These are phyloP conservation scores for Mortierella sp. DNA, from an alignment of 371 early-diverging fungal genomes.

Conservation along the genomic window DNA sequence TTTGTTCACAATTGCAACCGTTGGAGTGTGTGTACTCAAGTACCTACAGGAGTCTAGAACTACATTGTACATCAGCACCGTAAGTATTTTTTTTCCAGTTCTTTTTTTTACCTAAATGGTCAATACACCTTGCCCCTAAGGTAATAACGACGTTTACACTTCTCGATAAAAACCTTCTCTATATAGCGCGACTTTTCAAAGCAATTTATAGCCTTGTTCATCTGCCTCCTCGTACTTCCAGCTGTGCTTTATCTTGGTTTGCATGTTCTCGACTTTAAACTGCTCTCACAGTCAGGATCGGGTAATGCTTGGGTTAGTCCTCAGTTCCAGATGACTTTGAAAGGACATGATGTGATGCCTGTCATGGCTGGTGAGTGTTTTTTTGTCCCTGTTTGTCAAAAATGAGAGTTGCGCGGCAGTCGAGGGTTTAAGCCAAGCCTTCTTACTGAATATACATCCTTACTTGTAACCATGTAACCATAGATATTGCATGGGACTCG, in stretches of 20 bases:
- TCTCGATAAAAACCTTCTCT: too few species aligned
- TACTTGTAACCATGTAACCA: background rate
- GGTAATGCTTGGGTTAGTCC: slow-evolving; percentile 86
- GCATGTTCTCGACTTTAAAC: slow-evolving; percentile 86
- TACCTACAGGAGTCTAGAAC: slow-evolving; percentile 41
- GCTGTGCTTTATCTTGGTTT: slow-evolving; percentile 80
- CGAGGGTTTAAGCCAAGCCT: background rate
- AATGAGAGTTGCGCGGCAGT: background rate
- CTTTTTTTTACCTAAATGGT: background rate
- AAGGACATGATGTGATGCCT: slow-evolving; percentile 26
- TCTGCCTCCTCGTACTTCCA: slow-evolving; percentile 85
- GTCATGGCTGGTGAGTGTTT: slow-evolving; percentile 38
- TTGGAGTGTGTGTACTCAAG: slow-evolving; percentile 71
- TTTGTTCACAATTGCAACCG: slow-evolving; percentile 91
- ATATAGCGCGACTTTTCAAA: slow-evolving; percentile 51
- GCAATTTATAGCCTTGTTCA: slow-evolving; percentile 67
- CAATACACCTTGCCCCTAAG: too few species aligned
- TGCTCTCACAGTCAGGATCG: slow-evolving; percentile 76
- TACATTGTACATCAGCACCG: slow-evolving; percentile 40
- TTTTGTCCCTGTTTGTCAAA: too few species aligned
- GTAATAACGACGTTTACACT: too few species aligned
- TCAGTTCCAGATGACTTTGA: slow-evolving; percentile 75
- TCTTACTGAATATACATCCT: background rate
- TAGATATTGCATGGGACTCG: slow-evolving; percentile 87
- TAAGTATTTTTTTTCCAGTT: slow-evolving; percentile 11